Conservation (phyloP, 306 rosid genomes). For the Nissolia schottii region DNA sequence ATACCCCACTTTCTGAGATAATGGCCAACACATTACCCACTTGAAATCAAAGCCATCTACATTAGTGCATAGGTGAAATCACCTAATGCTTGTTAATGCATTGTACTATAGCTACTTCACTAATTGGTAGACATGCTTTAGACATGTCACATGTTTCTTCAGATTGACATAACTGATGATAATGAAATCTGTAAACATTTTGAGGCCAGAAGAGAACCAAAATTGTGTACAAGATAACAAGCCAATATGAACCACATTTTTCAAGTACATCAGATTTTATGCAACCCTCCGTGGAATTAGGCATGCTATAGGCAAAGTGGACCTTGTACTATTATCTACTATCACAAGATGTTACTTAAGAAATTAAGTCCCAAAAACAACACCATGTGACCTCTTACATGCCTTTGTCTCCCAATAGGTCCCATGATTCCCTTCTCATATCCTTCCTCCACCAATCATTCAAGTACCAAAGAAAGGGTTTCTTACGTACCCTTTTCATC, state of each 20-base stretch:
- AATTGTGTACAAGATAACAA: neutral
- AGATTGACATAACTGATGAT: neutral
- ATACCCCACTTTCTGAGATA: neutral
- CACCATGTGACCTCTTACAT: slow-evolving; percentile 27
- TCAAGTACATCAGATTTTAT: neutral
- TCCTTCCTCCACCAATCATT: neutral
- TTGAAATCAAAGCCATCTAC: neutral
- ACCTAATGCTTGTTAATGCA: neutral
- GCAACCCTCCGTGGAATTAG: too few species aligned
- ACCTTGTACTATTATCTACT: neutral
- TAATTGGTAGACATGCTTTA: slow-evolving; percentile 14
- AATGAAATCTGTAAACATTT: neutral
- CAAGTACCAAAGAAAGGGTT: neutral
- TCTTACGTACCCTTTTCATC: neutral
- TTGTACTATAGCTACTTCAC: neutral
- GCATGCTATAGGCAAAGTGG: too few species aligned
- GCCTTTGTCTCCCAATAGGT: slow-evolving; percentile 4
- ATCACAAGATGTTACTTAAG: neutral
- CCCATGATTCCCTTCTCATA: neutral
- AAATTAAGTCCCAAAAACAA: slow-evolving; percentile 17
- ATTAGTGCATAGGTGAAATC: neutral
- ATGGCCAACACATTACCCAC: slow-evolving; percentile 6
- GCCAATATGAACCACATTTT: neutral
- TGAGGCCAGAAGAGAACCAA: neutral
- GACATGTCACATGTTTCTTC: slow-evolving; percentile 12